Evolutionary conservation across 495 filamentous ascomycete genomes (phyloP), one percentile per base, ranked within the genome.

Genomic region (Podospora bellae-mahoneyi): DNA sequence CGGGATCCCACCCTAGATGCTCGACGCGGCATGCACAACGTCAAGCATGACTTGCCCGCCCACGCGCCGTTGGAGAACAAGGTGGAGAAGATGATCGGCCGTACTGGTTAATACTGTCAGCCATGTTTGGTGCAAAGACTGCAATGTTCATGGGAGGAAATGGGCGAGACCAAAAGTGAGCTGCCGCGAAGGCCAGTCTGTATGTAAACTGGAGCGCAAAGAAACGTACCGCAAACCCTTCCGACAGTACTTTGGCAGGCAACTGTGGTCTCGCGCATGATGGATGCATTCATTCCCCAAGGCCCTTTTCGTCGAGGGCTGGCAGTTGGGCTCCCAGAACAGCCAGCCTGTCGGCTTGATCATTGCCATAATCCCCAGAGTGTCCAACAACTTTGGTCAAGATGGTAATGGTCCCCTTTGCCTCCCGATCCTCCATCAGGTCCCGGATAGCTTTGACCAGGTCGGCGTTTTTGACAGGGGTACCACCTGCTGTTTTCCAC

Each of bases 301-400:
- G 67, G 72, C 64, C 13, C 48, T 15, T 69, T 58, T 73, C 63
- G 19, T 74, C 26, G 7, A 30, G 26, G 16, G 26, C 59, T 16
- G 59, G 59, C 23, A 61, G 26, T 32, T 19, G 27, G 9, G 81
- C 75, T 16, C 86, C 88, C 55, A 75, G 74, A 53, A 93, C 90
- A 5, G 95, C 95, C 66, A 99, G 80, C 55, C 74, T 77, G 79
- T 99, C 95, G 13, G 95, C 93, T 5, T 87, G 89, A 62, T 87
- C 83, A 71, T 97, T 97, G 6, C 93, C 93, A 5, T 75, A 75
- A 65, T 91, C 81, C 15, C 80, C 79, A 19, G 78, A 82, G 74
- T 97, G 93, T 0, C 92, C 94, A 77, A 94, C 97, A 28, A 97
- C 84, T 94, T 93, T 97, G 73, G 88, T 84, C 68, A 97, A 96